Conservation (phyloP, 192 early-diverging fungal genomes). For the Umbelopsis isabellina region DNA sequence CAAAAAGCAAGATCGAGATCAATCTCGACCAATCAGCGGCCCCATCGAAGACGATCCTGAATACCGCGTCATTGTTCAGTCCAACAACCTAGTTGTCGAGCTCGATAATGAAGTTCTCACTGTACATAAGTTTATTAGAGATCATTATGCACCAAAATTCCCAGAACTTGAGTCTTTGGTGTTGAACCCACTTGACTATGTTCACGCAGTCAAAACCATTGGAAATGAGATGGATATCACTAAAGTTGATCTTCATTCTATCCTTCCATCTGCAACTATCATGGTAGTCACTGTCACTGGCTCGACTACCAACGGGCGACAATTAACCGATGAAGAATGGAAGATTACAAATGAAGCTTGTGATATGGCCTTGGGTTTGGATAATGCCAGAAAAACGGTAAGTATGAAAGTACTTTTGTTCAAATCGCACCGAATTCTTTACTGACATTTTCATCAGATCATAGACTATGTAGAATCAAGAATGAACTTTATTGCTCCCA, state of each 20-base stretch:
- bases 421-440: background rate
- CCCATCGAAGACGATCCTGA: conserved; percentile 86
- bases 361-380: conserved; percentile 75
- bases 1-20: conserved; percentile 36
- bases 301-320: conserved; percentile 78
- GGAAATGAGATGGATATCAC: conserved; percentile 82
- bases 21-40: conserved; percentile 52
- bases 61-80: conserved; percentile 82
- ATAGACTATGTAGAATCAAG: conserved; percentile 90
- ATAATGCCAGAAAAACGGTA: conserved; percentile 68
- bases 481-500: conserved; percentile 93
- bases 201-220: conserved; percentile 80
- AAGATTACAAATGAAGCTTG: conserved; percentile 75
- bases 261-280: conserved; percentile 80
- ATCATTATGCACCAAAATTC: conserved; percentile 88
- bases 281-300: conserved; percentile 94
- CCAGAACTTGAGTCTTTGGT: conserved; percentile 94
- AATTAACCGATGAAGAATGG: conserved; percentile 64
- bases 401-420: background rate
- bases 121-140: conserved; percentile 90
- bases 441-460: conserved; percentile 50
- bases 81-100: conserved; percentile 83
- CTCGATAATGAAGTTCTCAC: conserved; percentile 89
- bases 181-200: conserved; percentile 86
- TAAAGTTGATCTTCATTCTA: conserved; percentile 74